Conservation (phyloP, 768 basidiomycete species). For the Rhizopogon vulgaris region DNA sequence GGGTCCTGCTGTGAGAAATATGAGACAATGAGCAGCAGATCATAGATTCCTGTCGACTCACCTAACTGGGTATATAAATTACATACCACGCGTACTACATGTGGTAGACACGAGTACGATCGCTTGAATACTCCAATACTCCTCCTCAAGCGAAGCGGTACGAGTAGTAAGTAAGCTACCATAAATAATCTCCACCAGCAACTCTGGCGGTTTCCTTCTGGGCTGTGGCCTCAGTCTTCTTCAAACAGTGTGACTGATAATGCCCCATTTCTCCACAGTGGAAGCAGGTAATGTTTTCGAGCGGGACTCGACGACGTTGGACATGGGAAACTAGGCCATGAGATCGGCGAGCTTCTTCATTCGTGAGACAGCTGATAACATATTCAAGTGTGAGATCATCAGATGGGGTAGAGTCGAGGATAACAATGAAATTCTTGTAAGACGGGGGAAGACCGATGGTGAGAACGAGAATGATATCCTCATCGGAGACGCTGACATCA, state of each 20-base stretch:
- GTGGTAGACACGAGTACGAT: too few species aligned
- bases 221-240: background rate
- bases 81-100: too few species aligned
- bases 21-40: too few species aligned
- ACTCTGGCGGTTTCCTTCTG: too few species aligned
- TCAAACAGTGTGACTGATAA: background rate
- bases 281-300: background rate
- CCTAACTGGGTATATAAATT: too few species aligned
- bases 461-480: slow-evolving; percentile 24
- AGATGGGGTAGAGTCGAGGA: slow-evolving; percentile 9
- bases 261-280: background rate
- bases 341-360: slow-evolving; percentile 11
- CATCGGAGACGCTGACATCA: slow-evolving; percentile 14
- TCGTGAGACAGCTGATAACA: slow-evolving; percentile 11
- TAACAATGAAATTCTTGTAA: background rate
- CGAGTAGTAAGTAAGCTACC: too few species aligned
- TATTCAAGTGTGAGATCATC: slow-evolving; percentile 11
- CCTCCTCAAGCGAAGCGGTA: too few species aligned
- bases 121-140: too few species aligned
- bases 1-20: too few species aligned
- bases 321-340: background rate
- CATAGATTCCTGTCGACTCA: too few species aligned
- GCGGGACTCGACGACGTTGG: background rate
- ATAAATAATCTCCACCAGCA: too few species aligned
- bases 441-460: slow-evolving; percentile 17